Conservation (phyloP, 371 early-diverging fungal species). For the Actinomortierella wolfii region DNA sequence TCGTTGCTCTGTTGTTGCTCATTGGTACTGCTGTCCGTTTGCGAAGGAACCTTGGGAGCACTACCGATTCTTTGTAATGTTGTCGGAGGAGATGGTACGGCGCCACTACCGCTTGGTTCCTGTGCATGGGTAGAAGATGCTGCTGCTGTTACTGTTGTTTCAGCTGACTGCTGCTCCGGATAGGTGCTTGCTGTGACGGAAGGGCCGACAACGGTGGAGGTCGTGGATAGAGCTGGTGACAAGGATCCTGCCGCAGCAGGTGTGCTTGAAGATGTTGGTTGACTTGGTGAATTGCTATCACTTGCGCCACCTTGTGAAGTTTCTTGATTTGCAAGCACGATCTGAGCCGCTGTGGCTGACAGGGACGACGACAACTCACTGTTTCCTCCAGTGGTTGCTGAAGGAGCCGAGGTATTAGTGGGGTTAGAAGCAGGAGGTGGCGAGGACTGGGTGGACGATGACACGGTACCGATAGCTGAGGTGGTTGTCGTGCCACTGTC, state of each 20-base stretch:
- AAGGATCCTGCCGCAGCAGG: not conserved
- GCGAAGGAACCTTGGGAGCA: too few relatives aligned
- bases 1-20: not conserved
- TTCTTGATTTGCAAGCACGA: not conserved
- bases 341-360: too few relatives aligned
- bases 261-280: not conserved
- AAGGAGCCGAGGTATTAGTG: too few relatives aligned
- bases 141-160: not conserved
- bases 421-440: not conserved
- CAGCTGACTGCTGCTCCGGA: not conserved
- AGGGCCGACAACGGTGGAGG: not conserved
- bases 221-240: not conserved
- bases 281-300: not conserved
- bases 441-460: not conserved
- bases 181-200: not conserved
- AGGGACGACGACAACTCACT: too few relatives aligned
- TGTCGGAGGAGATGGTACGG: too few relatives aligned
- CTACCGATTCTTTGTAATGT: too few relatives aligned
- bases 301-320: not conserved
- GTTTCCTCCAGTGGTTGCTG: too few relatives aligned
- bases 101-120: not conserved
- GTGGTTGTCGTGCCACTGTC: slow-evolving; percentile 10
- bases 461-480: not conserved
- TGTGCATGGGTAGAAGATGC: not conserved
- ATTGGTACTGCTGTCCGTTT: too few relatives aligned